These are phyloP conservation scores for Neophaeococcomyces aloes DNA, from an alignment of 2,329 filamentous ascomycete species.

Conservation along the genomic window DNA sequence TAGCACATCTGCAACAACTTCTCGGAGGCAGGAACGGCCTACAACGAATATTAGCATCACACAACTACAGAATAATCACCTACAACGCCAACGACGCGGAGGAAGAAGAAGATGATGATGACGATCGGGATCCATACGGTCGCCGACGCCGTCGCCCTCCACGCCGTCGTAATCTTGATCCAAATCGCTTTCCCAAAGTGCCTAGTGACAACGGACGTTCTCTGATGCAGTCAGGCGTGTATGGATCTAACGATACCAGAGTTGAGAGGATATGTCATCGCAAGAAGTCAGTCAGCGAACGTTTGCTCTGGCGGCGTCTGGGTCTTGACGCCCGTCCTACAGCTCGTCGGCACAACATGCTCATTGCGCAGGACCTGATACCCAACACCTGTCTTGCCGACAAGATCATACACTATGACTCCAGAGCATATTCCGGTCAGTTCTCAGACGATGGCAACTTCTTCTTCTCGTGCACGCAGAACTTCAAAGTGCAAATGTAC, in stretches of 20 bases:
- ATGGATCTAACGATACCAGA: conserved; percentile 58
- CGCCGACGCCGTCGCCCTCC: conserved; percentile 35
- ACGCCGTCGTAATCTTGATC: conserved; percentile 34
- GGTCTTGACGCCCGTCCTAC: conserved; percentile 52
- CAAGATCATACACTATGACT: conserved; percentile 76
- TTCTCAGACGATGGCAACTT: conserved; percentile 97
- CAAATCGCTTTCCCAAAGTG: conserved; percentile 63
- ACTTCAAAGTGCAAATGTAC: conserved; percentile 93
- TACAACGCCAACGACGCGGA: conserved; percentile 22
- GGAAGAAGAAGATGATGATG: conserved; percentile 26
- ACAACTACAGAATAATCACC: conserved; percentile 25
- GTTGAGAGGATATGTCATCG: conserved; percentile 43
- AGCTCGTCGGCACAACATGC: conserved; percentile 50
- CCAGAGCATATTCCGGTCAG: conserved; percentile 85
- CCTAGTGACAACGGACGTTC: conserved; percentile 66
- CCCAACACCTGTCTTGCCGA: conserved; percentile 63
- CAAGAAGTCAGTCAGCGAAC: conserved; percentile 51
- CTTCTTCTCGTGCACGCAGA: conserved; percentile 84
- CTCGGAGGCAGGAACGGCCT: conserved; percentile 43
- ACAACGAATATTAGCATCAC: conserved; percentile 37
- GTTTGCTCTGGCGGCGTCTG: conserved; percentile 71
- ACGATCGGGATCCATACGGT: conserved; percentile 20
- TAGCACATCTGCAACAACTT: conserved; percentile 42
- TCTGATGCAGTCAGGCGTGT: conserved; percentile 72
- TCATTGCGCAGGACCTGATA: conserved; percentile 63